Evolutionary conservation across 2,329 filamentous ascomycete genomes (phyloP), one percentile per base, ranked within the genome.

Genomic region (Zymoseptoria passerinii): DNA sequence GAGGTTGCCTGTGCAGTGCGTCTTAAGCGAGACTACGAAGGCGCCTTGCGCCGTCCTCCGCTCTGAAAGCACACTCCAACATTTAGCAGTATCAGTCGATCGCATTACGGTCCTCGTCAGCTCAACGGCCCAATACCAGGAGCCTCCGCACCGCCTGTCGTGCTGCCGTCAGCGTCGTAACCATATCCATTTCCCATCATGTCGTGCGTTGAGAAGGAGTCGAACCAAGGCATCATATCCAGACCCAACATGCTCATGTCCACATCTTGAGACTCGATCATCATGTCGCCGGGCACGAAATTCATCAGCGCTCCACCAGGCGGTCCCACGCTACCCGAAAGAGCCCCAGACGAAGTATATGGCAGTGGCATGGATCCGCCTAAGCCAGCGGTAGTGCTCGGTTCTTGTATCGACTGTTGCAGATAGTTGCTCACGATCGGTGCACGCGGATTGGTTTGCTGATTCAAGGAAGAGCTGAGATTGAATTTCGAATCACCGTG

Each of bases 221-320:
- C 88, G 9, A 91, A 76, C 86, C 88, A 92, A 0, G 85, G 83
- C 78, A 88, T 83, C 73, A 89, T 82, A 50, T 89, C 86, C 16
- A 84, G 81, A 1, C 83, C 85, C 18, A 91, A 74, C 4, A 82
- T 76, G 23, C 81, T 83, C 78, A 92, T 87, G 63, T 92, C 87
- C 35, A 92, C 83, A 63, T 92, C 87, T 62, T 89, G 87, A 60
- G 83, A 87, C 69, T 90, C 84, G 63, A 92, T 89, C 61, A 88
- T 85, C 74, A 91, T 86, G 58, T 78, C 75, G 4, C 74, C 58
- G 19, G 59, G 57, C 55, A 63, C 74, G 52, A 78, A 71, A 56
- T 65, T 62, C 61, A 61, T 63, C 6, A 59, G 50, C 6, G 61
- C 51, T 20, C 57, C 40, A 9, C 52, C 58, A 8, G 48, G 48